Base-by-base conservation (phyloP, 192 early-diverging fungal species). In the Podila minutissima region DNA sequence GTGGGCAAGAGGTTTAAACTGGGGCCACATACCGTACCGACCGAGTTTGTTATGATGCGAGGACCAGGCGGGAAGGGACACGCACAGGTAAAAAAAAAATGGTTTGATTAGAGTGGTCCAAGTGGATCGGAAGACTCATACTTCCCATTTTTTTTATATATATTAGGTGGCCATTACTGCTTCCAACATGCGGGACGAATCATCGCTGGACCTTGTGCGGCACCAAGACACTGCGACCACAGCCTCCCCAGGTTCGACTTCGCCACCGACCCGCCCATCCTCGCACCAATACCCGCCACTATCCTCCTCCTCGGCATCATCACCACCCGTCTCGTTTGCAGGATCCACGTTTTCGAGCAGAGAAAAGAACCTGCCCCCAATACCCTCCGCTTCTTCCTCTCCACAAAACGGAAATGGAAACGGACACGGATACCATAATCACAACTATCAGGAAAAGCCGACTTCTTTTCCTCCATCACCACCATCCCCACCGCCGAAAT, bases 11-110 rank as follows among this genome's bases (percentile, higher is more conserved):
- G 87, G 58, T 89, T 87, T 67, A 91, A 89, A 69, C 67, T 93
- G 75, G 86, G 86, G 33, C 87, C 87, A 48, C 83, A 85, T 31
- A 83, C 87, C n/a, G 90, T 92, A 26, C 91, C 94, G 20, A 94
- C 92, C 15, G 96, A 97, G 72, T 97, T 95, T 86, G 91, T 97
- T 53, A 95, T 96, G 93, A 97, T 97, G 96, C 89, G 96, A 35
- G 96, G 95, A 10, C 96, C 96, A 11, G 89, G 92, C 22, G 94
- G 93, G 20, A 96, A 93, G 82, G 95, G 94, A 15, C 94, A 96
- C 71, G 95, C 95, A 35, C 95, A 96, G 87, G 92, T 93, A 19
- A 2, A n/a, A n/a, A n/a, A n/a, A n/a, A n/a, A n/a, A n/a, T n/a
- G n/a, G n/a, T n/a, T n/a, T n/a, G n/a, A n/a, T n/a, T n/a, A n/a